phyloP scores from a whole-genome alignment of 257 asterid genomes.

The Gentiana straminea region DNA sequence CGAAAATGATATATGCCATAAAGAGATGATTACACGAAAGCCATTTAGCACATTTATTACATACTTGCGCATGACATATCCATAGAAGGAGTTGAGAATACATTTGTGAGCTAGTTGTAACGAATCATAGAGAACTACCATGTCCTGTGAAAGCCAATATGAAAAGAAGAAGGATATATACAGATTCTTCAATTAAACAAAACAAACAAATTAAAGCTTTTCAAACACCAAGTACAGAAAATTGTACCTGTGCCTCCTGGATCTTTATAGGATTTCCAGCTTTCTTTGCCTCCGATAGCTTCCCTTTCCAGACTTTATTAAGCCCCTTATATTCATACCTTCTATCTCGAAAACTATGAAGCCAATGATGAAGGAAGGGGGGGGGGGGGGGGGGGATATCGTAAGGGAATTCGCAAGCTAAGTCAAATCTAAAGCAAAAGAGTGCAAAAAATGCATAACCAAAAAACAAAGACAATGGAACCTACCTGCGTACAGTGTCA shows the following conservation, averaged over 20 bases:
- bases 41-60: slow-evolving; percentile 14
- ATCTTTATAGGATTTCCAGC: slow-evolving; percentile 84
- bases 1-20: slow-evolving; percentile 10
- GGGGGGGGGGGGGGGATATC: no score
- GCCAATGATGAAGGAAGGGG: slow-evolving; percentile 7
- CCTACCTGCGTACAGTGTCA: slow-evolving; percentile 96
- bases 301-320: slow-evolving; percentile 96
- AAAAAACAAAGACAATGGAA: slow-evolving; percentile 4
- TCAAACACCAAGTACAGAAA: slow-evolving; percentile 5
- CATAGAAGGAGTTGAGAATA: slow-evolving; percentile 95
- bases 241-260: slow-evolving; percentile 90
- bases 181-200: background rate
- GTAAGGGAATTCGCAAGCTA: background rate
- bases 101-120: slow-evolving; percentile 98
- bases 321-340: slow-evolving; percentile 95
- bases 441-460: background rate
- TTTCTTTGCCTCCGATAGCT: slow-evolving; percentile 84
- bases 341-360: slow-evolving; percentile 90
- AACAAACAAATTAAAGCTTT: background rate
- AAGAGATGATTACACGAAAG: slow-evolving; percentile 6
- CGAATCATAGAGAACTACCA: slow-evolving; percentile 92
- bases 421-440: slow-evolving; percentile 4
- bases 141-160: slow-evolving; percentile 49
- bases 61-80: slow-evolving; percentile 99
- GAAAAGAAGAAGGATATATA: slow-evolving; percentile 9